Evolutionary conservation across 108 stramenopile genomes (phyloP).

Genomic region (Nannochloropsis gaditana): DNA sequence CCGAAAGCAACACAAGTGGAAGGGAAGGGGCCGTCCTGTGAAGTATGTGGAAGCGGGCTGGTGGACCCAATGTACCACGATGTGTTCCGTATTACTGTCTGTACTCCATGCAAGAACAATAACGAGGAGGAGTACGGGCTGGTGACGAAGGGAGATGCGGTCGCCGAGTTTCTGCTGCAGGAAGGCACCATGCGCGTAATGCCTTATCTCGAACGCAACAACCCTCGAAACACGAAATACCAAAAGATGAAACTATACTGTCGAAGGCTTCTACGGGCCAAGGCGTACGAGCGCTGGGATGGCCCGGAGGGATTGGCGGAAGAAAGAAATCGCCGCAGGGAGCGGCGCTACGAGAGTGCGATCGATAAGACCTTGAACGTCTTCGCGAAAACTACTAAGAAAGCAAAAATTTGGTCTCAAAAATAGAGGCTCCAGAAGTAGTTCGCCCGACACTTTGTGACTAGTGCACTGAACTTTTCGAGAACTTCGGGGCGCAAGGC

Average conservation of each 20-base stretch:
- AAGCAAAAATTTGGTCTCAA: no score
- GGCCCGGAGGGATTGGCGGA: not conserved
- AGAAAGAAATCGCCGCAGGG: not conserved
- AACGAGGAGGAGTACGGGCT: not conserved
- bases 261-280: constrained; percentile 9
- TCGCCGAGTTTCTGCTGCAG: constrained; percentile 15
- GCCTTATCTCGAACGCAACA: not conserved
- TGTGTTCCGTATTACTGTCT: not conserved
- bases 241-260: not conserved
- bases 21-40: not conserved
- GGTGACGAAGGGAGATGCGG: not conserved
- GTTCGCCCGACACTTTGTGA: no score
- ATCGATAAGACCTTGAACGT: not conserved
- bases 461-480: no score
- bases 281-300: not conserved
- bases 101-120: not conserved
- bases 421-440: no score
- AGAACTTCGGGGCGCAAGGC: no score
- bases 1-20: not conserved
- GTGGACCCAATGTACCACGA: not conserved
- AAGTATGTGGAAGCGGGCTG: not conserved
- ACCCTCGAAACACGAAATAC: not conserved
- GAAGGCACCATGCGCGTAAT: not conserved
- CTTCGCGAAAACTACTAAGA: not conserved
- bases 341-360: not conserved